Evolutionary conservation across 306 rosid species (phyloP), one percentile per base, ranked within the genome.

Genomic region (Casuarina glauca): DNA sequence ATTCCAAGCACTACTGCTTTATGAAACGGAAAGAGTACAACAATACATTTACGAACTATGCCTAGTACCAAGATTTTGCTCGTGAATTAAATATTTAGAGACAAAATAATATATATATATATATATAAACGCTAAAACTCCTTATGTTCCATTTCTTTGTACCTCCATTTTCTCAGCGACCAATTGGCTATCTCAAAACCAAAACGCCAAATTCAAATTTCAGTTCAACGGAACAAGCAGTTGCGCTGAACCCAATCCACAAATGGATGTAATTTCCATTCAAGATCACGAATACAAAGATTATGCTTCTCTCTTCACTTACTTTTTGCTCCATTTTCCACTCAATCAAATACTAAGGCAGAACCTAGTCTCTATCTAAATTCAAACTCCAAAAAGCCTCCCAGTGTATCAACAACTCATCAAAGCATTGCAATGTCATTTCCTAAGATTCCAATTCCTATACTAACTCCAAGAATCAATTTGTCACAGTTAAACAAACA

Each of bases 81-180:
- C 1, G 13, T 61, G 41, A 61, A 12, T 61, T 36, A 11, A 35
- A 16, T 62, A 62, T 36, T 36, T 35, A 11, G 68, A 13, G 35
- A 36, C 11, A 61, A 53, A 36, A 52, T 52, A 74, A 66, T 6
- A 36, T 26, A 26, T 26, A 26, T 26, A 61, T 32, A 44, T 78
- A 64, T 72, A 82, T 64, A 60, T 15, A 58, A 32, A 77, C 51
- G 75, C 39, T n/a, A 46, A 11, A 46, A 19, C 58, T 26, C 42
- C 44, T 74, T 64, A 16, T 69, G 69, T 71, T 74, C 58, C 43
- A 67, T 42, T 57, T 73, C 76, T 43, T 17, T 51, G 32, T 19
- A 67, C 69, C 70, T 39, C n/a, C 68, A 80, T 52, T 20, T 75
- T 64, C 77, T 51, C 69, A 64, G 49, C 76, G 39, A 46, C 75